phyloP scores from a whole-genome alignment of 1,284 basidiomycete species.

The Heterobasidion parviporum region DNA sequence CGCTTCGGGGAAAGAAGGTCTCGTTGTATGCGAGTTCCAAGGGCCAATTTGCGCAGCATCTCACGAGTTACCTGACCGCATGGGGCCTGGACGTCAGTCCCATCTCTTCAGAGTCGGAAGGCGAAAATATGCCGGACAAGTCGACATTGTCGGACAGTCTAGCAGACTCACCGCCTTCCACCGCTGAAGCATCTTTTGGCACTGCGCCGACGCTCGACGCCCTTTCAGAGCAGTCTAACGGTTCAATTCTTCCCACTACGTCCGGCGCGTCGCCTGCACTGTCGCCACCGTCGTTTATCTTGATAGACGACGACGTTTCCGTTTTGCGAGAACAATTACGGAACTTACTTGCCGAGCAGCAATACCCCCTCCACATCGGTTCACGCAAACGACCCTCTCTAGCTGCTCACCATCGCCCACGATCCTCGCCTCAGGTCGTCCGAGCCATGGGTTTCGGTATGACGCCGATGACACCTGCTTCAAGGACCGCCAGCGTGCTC shows the following conservation, averaged over 20 bases:
- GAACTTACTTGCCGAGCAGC: constrained; percentile 51
- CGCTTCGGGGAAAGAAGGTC: constrained; percentile 73
- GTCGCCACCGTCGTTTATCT: constrained; percentile 51
- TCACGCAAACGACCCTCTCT: constrained; percentile 70
- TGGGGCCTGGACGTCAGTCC: constrained; percentile 93
- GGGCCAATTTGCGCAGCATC: constrained; percentile 82
- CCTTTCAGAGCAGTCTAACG: constrained; percentile 8
- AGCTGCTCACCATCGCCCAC: constrained; percentile 57
- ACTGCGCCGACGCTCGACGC: constrained; percentile 9
- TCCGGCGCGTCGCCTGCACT: constrained; percentile 6
- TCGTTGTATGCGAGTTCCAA: constrained; percentile 75
- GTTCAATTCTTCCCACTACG: constrained; percentile 6
- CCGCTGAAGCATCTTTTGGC: constrained; percentile 6
- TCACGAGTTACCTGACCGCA: constrained; percentile 85
- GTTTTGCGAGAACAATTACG: constrained; percentile 67
- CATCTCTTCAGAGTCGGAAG: constrained; percentile 58
- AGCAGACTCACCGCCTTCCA: constrained; percentile 7
- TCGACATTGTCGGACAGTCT: not conserved
- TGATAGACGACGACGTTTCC: constrained; percentile 84
- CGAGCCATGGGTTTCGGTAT: constrained; percentile 36
- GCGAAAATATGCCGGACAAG: constrained; percentile 12
- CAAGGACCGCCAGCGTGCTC: constrained; percentile 41
- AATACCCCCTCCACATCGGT: constrained; percentile 32
- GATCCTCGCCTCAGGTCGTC: constrained; percentile 70
- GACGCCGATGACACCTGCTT: constrained; percentile 10